phyloP scores from a whole-genome alignment of 2,329 filamentous ascomycete species.

The Fusarium tuaranense region DNA sequence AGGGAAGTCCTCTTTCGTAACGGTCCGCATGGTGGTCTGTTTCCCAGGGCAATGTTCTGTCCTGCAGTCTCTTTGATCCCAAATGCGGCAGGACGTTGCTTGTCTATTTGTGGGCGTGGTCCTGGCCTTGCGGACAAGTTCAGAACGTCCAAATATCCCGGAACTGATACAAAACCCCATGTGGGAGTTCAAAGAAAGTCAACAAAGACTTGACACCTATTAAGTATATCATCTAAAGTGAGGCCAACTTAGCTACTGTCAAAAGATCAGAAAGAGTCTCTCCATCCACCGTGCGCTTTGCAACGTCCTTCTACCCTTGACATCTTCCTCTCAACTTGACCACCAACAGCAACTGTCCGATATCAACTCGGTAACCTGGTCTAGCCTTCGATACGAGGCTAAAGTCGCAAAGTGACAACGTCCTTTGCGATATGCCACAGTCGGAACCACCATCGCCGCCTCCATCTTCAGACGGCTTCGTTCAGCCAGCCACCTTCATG shows the following conservation, averaged over 20 bases:
- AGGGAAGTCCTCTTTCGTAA: slow-evolving; percentile 32
- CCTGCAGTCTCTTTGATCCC: slow-evolving; percentile 32
- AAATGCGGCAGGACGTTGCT: slow-evolving; percentile 38
- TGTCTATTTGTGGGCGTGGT: slow-evolving; percentile 45
- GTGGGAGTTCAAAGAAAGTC: slow-evolving; percentile 39
- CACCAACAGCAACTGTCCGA: slow-evolving; percentile 7
- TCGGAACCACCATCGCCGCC: slow-evolving; percentile 59
- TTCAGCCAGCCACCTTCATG: slow-evolving; percentile 31
- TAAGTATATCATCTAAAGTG: slow-evolving; percentile 25
- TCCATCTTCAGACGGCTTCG: slow-evolving; percentile 48
- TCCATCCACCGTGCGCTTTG: slow-evolving; percentile 23
- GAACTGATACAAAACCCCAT: slow-evolving; percentile 34
- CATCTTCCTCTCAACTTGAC: slow-evolving; percentile 9
- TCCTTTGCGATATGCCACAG: slow-evolving; percentile 50
- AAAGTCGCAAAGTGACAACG: slow-evolving; percentile 7
- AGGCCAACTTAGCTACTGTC: slow-evolving; percentile 38
- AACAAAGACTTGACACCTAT: slow-evolving; percentile 37
- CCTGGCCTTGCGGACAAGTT: slow-evolving; percentile 35
- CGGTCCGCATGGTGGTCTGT: slow-evolving; percentile 38
- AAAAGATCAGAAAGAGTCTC: slow-evolving; percentile 30
- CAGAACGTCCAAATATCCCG: slow-evolving; percentile 27
- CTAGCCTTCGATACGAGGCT: not conserved
- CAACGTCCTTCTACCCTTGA: slow-evolving; percentile 5
- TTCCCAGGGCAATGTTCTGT: slow-evolving; percentile 31
- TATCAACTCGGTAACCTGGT: not conserved